phyloP scores from a whole-genome alignment of 2,329 filamentous ascomycete genomes.

The Torrubiella hemipterigena region DNA sequence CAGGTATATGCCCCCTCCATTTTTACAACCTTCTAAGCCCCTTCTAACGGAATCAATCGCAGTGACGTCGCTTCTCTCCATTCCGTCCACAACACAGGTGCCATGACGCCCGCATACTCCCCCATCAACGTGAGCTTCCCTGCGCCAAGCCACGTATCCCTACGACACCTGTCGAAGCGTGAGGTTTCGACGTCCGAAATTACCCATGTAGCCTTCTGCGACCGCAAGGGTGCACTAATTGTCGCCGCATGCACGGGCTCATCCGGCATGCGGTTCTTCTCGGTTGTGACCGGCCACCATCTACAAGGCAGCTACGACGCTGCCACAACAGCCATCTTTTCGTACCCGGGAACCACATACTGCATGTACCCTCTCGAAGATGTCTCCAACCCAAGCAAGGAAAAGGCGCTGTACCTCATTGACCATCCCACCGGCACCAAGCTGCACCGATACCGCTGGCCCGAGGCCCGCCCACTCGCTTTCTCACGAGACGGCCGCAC shows the following conservation, averaged over 20 bases:
- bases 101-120: conserved; percentile 11
- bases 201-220: conserved; percentile 6
- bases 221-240: too few relatives aligned
- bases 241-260: too few relatives aligned
- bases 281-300: too few relatives aligned
- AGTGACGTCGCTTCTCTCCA: not conserved
- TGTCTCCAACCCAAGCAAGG: too few relatives aligned
- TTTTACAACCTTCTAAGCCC: conserved; percentile 2
- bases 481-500: conserved; percentile 13
- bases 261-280: too few relatives aligned
- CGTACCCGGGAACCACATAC: too few relatives aligned
- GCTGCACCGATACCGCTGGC: conserved; percentile 11
- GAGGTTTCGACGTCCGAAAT: conserved; percentile 15
- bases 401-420: too few relatives aligned
- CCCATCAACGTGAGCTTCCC: conserved; percentile 14
- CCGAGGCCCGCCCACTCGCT: conserved; percentile 11
- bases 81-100: conserved; percentile 3
- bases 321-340: too few relatives aligned
- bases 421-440: too few relatives aligned
- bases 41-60: conserved; percentile 7
- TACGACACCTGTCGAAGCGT: conserved; percentile 14
- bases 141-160: conserved; percentile 12
- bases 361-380: too few relatives aligned
- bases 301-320: too few relatives aligned
- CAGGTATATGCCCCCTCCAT: not conserved